Evolutionary conservation across 306 rosid genomes (phyloP), one percentile per base, ranked within the genome.

Genomic region (Boehmeria nivea): DNA sequence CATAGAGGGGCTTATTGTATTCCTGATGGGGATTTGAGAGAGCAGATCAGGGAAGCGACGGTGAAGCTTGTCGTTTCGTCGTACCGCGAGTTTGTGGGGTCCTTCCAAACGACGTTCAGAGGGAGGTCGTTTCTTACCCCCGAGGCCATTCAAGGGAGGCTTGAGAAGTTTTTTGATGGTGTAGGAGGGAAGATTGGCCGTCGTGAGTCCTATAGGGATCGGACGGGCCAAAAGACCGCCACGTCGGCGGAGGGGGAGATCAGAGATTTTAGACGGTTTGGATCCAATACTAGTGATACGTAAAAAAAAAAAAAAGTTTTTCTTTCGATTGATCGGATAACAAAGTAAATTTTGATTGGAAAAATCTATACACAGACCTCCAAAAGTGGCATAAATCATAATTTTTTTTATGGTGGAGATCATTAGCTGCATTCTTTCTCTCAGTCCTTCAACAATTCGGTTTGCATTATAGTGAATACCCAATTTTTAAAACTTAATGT

Each of bases 41-140:
- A 83, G 67, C 97, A 89, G 55, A 77, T 89, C 54, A 77, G 70
- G 31, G 81, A 78, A 46, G 77, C 95, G 0, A 86, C 86, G 0
- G 15, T 76, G 72, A 79, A 68, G 65, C 69, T 79, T 59, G 71
- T 86, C 26, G 76, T 89, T 26, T 68, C 78, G 1, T 70, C 61
- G 21, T 89, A 86, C 26, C 59, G 55, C 0, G 78, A 86, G 50
- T 86, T 89, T 27, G 53, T 89, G 78, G 72, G 70, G 57, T 56
- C 68, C 43, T 72, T 48, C 60, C 69, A 77, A 1, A 81, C 75
- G 18, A 12, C 75, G 24, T 57, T 86, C 48, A 78, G 64, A 15
- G 81, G 80, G 57, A 79, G 70, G 62, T 55, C 25, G 37, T 81
- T 64, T 34, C 68, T 75, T 4, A 75, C 78, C 61, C 76, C 83